Percentiles rank a stretch among this genome's conserved stretches.
phyloP scores from a whole-genome alignment of 2,329 filamentous ascomycete species.

The Amphichorda felina region DNA sequence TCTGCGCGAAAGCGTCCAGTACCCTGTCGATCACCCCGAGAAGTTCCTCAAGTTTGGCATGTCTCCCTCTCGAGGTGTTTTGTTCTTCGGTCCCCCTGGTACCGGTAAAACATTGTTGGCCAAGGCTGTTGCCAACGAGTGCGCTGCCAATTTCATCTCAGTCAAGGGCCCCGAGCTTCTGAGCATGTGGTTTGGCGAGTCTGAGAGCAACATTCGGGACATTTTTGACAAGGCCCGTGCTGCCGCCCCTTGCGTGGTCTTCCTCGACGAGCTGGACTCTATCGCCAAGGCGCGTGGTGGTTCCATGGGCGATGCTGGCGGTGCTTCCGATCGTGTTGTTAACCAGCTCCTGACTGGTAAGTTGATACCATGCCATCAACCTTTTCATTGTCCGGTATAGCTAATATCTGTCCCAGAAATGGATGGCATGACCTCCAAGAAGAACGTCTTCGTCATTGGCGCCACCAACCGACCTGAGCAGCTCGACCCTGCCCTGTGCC shows the following conservation, averaged over 20 bases:
- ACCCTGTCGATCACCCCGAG: slow-evolving; percentile 97
- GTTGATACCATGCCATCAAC: slow-evolving; percentile 31
- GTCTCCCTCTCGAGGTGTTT: slow-evolving; percentile 91
- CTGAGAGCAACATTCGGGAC: slow-evolving; percentile 98
- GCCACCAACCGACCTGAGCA: slow-evolving; percentile 98
- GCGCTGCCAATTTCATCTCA: slow-evolving; percentile 98
- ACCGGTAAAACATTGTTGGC: slow-evolving; percentile 99
- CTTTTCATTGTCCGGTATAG: background rate
- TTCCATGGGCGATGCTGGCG: slow-evolving; percentile 88
- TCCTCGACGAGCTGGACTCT: slow-evolving; percentile 96
- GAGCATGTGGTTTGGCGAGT: slow-evolving; percentile 99
- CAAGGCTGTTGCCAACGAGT: slow-evolving; percentile 99
- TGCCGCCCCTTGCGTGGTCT: slow-evolving; percentile 94
- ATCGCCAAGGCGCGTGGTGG: slow-evolving; percentile 99
- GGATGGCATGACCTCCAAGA: slow-evolving; percentile 99
- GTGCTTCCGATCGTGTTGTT: slow-evolving; percentile 97
- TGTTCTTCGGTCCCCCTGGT: slow-evolving; percentile 98
- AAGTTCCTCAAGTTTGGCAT: slow-evolving; percentile 99
- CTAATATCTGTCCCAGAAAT: slow-evolving; percentile 52
- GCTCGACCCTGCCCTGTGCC: slow-evolving; percentile 94
- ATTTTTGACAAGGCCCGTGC: slow-evolving; percentile 99
- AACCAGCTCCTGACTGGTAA: slow-evolving; percentile 96
- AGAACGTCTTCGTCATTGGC: slow-evolving; percentile 99
- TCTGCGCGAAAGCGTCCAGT: slow-evolving; percentile 97
- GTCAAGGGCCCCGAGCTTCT: slow-evolving; percentile 97